Evolutionary conservation across 805 yeast species (phyloP).

Genomic region (Metschnikowia bowlesiae): DNA sequence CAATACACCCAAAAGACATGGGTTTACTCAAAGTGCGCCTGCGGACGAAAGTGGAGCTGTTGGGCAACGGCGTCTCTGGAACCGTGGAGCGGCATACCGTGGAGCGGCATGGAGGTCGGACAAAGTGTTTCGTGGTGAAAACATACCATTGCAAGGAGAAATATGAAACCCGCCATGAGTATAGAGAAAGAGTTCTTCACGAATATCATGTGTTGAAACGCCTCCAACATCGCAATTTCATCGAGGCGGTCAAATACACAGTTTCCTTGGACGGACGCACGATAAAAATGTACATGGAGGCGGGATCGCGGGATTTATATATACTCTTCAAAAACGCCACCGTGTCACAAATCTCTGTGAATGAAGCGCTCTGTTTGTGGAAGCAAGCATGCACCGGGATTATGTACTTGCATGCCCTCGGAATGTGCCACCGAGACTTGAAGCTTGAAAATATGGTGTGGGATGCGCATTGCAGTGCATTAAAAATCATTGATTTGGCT

Average conservation of each 20-base stretch:
- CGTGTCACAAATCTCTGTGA: neutral
- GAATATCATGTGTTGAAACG: conserved; percentile 32
- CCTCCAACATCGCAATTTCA: conserved; percentile 31
- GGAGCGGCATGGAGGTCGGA: conserved; percentile 17
- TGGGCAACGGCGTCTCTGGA: conserved; percentile 35
- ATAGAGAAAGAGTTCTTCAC: conserved; percentile 29
- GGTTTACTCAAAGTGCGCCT: neutral
- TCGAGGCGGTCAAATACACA: conserved; percentile 29
- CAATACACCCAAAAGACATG: neutral
- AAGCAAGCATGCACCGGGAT: conserved; percentile 40
- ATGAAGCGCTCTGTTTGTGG: conserved; percentile 30
- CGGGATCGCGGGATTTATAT: conserved; percentile 23
- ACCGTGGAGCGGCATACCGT: conserved; percentile 30
- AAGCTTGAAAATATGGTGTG: conserved; percentile 46
- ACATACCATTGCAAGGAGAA: conserved; percentile 37
- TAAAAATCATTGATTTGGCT: conserved; percentile 46
- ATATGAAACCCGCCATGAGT: conserved; percentile 38
- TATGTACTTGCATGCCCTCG: conserved; percentile 31
- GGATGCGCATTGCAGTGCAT: conserved; percentile 16
- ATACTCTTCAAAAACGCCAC: conserved; percentile 8
- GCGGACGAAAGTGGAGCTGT: conserved; percentile 3
- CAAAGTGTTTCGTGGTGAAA: conserved; percentile 40
- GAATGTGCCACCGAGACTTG: conserved; percentile 47
- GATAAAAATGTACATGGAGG: conserved; percentile 30
- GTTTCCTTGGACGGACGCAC: conserved; percentile 18